Evolutionary conservation across 1,284 basidiomycete species (phyloP).

Genomic region (Cutaneotrichosporon cutaneum): DNA sequence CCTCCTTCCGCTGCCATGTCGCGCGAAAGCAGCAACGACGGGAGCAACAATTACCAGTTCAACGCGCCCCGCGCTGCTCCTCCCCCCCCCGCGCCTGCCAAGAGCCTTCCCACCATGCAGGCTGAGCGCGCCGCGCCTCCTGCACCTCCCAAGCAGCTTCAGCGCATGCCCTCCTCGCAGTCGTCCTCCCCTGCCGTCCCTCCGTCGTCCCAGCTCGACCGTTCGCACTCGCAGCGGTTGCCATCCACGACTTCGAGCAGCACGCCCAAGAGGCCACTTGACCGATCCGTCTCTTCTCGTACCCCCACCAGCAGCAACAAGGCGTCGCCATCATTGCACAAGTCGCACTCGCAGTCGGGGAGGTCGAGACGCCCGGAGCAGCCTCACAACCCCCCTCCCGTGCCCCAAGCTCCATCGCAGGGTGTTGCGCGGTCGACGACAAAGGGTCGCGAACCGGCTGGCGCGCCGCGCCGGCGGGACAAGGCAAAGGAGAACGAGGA

Average conservation of each 20-base stretch:
- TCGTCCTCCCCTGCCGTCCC: slow-evolving; percentile 7
- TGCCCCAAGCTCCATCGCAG: background rate
- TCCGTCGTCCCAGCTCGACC: slow-evolving; percentile 11
- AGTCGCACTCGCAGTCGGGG: slow-evolving; percentile 44
- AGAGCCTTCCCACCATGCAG: slow-evolving; percentile 13
- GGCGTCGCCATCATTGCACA: slow-evolving; percentile 35
- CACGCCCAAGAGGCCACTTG: slow-evolving; percentile 34
- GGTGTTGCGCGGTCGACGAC: slow-evolving; percentile 21
- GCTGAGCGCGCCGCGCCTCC: slow-evolving; percentile 23
- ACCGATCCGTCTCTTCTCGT: slow-evolving; percentile 55
- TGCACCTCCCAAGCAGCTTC: background rate
- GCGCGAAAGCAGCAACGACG: slow-evolving; percentile 44
- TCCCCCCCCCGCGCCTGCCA: slow-evolving; percentile 14
- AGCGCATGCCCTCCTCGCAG: slow-evolving; percentile 21
- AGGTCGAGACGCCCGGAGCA: slow-evolving; percentile 27
- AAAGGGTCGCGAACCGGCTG: slow-evolving; percentile 42
- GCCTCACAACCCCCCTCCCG: slow-evolving; percentile 18
- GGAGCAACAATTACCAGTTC: slow-evolving; percentile 12
- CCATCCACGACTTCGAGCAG: slow-evolving; percentile 21
- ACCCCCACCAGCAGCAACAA: slow-evolving; percentile 33
- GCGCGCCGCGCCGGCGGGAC: slow-evolving; percentile 78
- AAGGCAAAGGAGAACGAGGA: slow-evolving; percentile 86
- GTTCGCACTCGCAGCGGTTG: slow-evolving; percentile 2
- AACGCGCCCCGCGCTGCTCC: slow-evolving; percentile 24
- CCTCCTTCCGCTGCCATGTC: slow-evolving; percentile 42